A percentile compares a stretch with the other conserved stretches of the same genome.
phyloP scores from a whole-genome alignment of 768 basidiomycete species.

The Boletellus emodensis region DNA sequence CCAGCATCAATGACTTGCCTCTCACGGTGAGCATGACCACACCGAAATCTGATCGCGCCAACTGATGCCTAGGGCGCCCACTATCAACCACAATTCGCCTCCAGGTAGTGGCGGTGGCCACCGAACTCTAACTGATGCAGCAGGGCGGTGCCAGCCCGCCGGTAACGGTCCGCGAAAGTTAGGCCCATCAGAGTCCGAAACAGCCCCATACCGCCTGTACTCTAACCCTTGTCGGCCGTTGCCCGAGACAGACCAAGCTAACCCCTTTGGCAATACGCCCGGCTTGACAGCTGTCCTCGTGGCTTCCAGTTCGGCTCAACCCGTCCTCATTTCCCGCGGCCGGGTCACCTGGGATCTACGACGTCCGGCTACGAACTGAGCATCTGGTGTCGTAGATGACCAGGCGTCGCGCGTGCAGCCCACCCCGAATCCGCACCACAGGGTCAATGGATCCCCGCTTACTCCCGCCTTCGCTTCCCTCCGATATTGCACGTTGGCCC shows the following conservation, averaged over 20 bases:
- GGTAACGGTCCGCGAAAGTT: constrained; percentile 4
- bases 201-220: background rate
- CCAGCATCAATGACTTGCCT: background rate
- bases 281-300: constrained; percentile 1
- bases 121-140: background rate
- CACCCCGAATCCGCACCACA: constrained; percentile 5
- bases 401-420: constrained; percentile 2
- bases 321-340: constrained; percentile 2
- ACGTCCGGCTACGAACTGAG: background rate
- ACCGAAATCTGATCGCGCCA: too few species aligned
- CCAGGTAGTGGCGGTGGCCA: background rate
- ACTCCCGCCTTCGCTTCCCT: background rate
- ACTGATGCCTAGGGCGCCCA: background rate
- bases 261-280: background rate
- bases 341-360: background rate
- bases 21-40: background rate
- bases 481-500: background rate
- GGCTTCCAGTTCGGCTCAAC: background rate
- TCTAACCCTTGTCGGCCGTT: background rate
- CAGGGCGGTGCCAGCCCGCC: background rate
- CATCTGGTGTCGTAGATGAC: background rate
- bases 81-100: too few species aligned
- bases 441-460: background rate
- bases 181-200: background rate
- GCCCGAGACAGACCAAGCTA: constrained; percentile 2